phyloP scores from a whole-genome alignment of 2,329 filamentous ascomycete genomes.

The Rasamsonia emersonii region DNA sequence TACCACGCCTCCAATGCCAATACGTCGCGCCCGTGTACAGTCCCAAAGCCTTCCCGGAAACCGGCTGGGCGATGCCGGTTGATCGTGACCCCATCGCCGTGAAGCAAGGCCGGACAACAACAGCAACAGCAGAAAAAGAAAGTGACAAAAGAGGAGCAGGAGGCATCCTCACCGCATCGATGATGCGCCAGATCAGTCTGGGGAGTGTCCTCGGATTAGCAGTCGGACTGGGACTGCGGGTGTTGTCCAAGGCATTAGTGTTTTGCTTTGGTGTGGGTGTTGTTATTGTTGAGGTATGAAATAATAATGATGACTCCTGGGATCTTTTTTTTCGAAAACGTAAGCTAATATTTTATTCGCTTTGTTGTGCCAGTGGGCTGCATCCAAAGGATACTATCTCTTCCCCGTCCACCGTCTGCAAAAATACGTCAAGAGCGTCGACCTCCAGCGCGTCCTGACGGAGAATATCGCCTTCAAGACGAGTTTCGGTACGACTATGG shows the following conservation, averaged over 20 bases:
- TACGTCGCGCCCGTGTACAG: slow-evolving; percentile 22
- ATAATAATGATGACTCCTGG: background rate
- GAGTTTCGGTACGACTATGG: slow-evolving; percentile 38
- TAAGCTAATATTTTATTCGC: slow-evolving; percentile 1
- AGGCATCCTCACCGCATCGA: slow-evolving; percentile 22
- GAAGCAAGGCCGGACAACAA: slow-evolving; percentile 18
- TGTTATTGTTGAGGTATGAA: slow-evolving; percentile 35
- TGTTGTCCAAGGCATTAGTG: slow-evolving; percentile 36
- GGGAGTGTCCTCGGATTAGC: slow-evolving; percentile 38
- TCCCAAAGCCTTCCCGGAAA: slow-evolving; percentile 11
- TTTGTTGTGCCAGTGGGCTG: slow-evolving; percentile 33
- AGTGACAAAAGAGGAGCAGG: slow-evolving; percentile 6
- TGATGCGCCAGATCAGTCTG: slow-evolving; percentile 37
- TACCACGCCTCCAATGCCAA: slow-evolving; percentile 29
- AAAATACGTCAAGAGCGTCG: slow-evolving; percentile 31
- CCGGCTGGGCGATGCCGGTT: slow-evolving; percentile 18
- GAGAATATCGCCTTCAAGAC: slow-evolving; percentile 38
- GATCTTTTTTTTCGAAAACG: background rate
- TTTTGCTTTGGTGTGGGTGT: slow-evolving; percentile 36
- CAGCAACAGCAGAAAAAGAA: too few relatives aligned
- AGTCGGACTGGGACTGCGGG: slow-evolving; percentile 34
- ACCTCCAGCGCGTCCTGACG: slow-evolving; percentile 30
- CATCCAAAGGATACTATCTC: slow-evolving; percentile 39
- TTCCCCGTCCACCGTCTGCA: slow-evolving; percentile 34
- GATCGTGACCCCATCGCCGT: slow-evolving; percentile 13